Conservation (phyloP, 2,329 filamentous ascomycete species). For the Clarireedia homoeocarpa region DNA sequence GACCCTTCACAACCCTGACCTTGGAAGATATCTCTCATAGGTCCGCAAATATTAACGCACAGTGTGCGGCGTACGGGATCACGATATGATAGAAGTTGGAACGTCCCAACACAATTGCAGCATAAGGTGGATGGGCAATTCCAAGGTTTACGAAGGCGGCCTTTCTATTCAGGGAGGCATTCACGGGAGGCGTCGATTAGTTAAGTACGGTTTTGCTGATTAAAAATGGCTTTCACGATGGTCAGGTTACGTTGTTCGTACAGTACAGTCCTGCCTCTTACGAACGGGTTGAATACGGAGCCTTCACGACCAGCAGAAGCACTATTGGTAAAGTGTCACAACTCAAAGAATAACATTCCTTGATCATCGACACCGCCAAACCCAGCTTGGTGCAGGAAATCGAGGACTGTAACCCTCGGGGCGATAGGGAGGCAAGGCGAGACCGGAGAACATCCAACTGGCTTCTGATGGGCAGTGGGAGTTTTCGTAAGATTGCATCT, state of each 20-base stretch:
- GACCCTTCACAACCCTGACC: background rate
- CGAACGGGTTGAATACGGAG: too few species aligned
- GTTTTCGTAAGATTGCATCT: background rate
- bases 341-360: background rate
- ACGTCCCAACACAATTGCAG: background rate
- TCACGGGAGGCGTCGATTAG: too few species aligned
- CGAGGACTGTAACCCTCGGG: background rate
- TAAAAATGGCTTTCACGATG: too few species aligned
- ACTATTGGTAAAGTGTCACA: background rate
- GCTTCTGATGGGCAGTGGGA: too few species aligned
- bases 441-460: background rate
- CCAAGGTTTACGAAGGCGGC: too few species aligned
- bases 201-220: too few species aligned
- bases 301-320: background rate
- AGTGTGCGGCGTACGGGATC: background rate
- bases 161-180: too few species aligned
- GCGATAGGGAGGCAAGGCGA: background rate
- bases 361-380: background rate
- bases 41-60: background rate
- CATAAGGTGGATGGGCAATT: background rate
- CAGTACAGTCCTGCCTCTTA: background rate
- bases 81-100: conserved; percentile 4
- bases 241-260: background rate
- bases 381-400: background rate
- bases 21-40: conserved; percentile 6